Evolutionary conservation across 306 rosid species (phyloP).

Genomic region (Rosa rugosa): DNA sequence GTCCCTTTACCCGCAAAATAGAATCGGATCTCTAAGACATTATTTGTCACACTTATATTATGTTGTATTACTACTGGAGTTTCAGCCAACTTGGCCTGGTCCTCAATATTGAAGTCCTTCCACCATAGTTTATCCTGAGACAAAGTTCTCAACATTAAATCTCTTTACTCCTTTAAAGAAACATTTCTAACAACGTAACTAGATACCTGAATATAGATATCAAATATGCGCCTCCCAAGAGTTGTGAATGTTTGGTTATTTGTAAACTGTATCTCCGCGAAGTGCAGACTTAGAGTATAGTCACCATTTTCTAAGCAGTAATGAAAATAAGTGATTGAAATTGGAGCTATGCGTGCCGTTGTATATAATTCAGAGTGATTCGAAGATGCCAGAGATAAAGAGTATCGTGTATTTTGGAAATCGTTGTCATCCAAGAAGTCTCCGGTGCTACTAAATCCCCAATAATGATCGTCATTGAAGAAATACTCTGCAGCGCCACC

Average conservation of each 20-base stretch:
- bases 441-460: conserved; percentile 53
- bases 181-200: background rate
- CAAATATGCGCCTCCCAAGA: conserved; percentile 61
- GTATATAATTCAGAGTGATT: conserved; percentile 45
- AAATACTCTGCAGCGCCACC: conserved; percentile 34
- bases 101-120: conserved; percentile 60
- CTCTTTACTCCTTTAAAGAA: conserved; percentile 9
- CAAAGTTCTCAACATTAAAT: conserved; percentile 15
- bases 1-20: conserved; percentile 65
- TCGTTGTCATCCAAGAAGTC: conserved; percentile 40
- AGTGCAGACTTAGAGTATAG: conserved; percentile 61
- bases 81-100: conserved; percentile 37
- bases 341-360: conserved; percentile 61
- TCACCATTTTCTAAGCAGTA: conserved; percentile 68
- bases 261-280: conserved; percentile 63
- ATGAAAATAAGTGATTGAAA: conserved; percentile 67
- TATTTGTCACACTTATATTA: conserved; percentile 42
- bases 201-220: conserved; percentile 68
- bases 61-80: conserved; percentile 35
- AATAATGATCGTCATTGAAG: background rate
- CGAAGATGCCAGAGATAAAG: conserved; percentile 32
- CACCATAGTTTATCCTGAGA: conserved; percentile 48
- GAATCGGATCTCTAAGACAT: conserved; percentile 58
- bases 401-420: conserved; percentile 37
- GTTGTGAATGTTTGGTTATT: conserved; percentile 45